Evolutionary conservation across 345 rosid species (phyloP), one percentile per base, ranked within the genome.

Genomic region (Aegle marmelos): DNA sequence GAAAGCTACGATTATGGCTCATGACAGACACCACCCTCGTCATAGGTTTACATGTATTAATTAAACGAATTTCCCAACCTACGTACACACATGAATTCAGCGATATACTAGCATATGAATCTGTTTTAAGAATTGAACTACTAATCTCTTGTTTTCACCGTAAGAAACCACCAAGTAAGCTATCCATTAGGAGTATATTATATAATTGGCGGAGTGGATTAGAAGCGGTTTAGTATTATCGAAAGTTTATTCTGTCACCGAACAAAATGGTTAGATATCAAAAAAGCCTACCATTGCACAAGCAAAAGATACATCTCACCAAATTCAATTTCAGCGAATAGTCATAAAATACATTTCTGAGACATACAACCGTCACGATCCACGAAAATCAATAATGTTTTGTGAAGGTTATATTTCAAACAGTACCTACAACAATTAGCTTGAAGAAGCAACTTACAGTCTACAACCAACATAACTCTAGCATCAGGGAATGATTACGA

Each of bases 351-450:
- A 69, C 65, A 59, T 68, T 36, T 50, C 50, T n/a, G 57, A 36
- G 58, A 69, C 36, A 24, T 76, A 65, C 75, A 76, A 65, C 73
- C 83, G 65, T 69, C 79, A 61, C 75, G 58, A 68, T 59, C 76
- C 78, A 75, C 31, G 39, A 69, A 79, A 53, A 65, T 17, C 78
- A 76, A 25, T 60, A 56, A 75, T 30, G 68, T 36, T 60, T 72
- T 53, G 59, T 37, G 73, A 79, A 41, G 78, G 75, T 50, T 64
- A 79, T 59, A 34, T 65, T 71, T 68, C 25, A 78, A n/a, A 39
- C 77, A 19, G 50, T 83, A 60, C 57, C 86, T 78, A 68, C 9
- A 30, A 77, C 66, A 75, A 68, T 24, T 79, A 78, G 78, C 57
- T 53, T 6, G 77, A 69, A 67, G 73, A 75, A 41, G 66, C 28